Conservation (phyloP, 345 rosid species). For the Bruguiera sexangula region DNA sequence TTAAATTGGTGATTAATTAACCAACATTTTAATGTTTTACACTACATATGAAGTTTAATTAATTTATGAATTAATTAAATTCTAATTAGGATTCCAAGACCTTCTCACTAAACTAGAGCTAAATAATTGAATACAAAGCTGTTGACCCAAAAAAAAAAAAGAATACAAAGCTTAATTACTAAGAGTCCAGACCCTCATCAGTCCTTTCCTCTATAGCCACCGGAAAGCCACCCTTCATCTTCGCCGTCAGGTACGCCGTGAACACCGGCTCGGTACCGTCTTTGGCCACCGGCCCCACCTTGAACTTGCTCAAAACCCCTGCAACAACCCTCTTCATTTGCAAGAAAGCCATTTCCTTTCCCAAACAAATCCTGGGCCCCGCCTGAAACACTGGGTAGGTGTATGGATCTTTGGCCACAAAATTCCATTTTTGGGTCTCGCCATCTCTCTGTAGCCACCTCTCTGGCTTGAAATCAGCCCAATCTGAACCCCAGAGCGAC, state of each 20-base stretch:
- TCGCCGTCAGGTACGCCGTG: constrained; percentile 41
- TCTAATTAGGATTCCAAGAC: too few species aligned
- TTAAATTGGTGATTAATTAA: too few species aligned
- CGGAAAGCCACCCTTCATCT: constrained; percentile 60
- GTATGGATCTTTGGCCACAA: constrained; percentile 23
- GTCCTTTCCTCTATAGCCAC: constrained; percentile 41
- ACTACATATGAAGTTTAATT: too few species aligned
- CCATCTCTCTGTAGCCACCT: constrained; percentile 31
- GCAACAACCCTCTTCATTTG: constrained; percentile 34
- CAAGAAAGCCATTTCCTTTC: constrained; percentile 34
- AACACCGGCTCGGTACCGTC: constrained; percentile 39
- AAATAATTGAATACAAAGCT: too few species aligned
- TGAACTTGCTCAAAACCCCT: constrained; percentile 38
- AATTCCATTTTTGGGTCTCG: constrained; percentile 25
- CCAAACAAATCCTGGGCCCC: constrained; percentile 28
- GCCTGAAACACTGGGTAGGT: constrained; percentile 33
- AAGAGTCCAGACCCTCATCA: too few species aligned
- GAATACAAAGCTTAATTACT: too few species aligned
- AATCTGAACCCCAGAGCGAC: constrained; percentile 24
- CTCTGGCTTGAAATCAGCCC: constrained; percentile 25
- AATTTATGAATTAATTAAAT: too few species aligned
- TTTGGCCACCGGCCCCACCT: constrained; percentile 41
- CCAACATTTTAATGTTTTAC: too few species aligned
- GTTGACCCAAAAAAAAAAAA: too few species aligned
- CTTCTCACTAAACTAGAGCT: too few species aligned